These are phyloP conservation scores for Ustilago cynodontis DNA, from an alignment of 1,284 basidiomycete species.

Conservation along the genomic window DNA sequence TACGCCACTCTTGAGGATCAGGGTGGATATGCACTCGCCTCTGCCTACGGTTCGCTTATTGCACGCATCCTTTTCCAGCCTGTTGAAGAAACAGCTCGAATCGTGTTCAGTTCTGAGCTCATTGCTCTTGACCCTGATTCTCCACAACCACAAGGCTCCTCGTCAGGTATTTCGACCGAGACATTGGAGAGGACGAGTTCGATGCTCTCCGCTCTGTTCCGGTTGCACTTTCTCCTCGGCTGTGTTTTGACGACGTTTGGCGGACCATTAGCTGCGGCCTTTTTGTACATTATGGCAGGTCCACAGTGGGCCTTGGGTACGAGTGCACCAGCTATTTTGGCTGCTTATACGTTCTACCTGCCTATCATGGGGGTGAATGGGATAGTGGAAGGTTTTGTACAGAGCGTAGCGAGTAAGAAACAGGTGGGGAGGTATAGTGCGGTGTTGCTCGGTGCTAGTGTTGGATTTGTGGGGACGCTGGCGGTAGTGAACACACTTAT, in stretches of 20 bases:
- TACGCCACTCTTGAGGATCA: constrained; percentile 63
- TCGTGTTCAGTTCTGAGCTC: constrained; percentile 52
- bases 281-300: constrained; percentile 62
- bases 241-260: constrained; percentile 53
- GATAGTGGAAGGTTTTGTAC: constrained; percentile 65
- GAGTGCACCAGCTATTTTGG: constrained; percentile 58
- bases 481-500: constrained; percentile 4
- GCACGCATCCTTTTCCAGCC: constrained; percentile 68
- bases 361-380: constrained; percentile 68
- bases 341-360: constrained; percentile 60
- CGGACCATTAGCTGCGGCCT: constrained; percentile 50
- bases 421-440: constrained; percentile 53
- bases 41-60: constrained; percentile 67
- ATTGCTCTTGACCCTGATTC: constrained; percentile 9
- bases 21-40: constrained; percentile 68
- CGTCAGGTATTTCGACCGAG: neutral
- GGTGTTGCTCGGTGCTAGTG: constrained; percentile 55
- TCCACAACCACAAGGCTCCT: neutral
- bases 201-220: constrained; percentile 54
- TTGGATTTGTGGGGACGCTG: constrained; percentile 46
- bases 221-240: constrained; percentile 53
- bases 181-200: neutral
- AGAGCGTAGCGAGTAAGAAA: constrained; percentile 44
- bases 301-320: constrained; percentile 56
- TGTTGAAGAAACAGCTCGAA: constrained; percentile 62